phyloP scores from a whole-genome alignment of 345 rosid genomes.

The Corchorus capsularis region DNA sequence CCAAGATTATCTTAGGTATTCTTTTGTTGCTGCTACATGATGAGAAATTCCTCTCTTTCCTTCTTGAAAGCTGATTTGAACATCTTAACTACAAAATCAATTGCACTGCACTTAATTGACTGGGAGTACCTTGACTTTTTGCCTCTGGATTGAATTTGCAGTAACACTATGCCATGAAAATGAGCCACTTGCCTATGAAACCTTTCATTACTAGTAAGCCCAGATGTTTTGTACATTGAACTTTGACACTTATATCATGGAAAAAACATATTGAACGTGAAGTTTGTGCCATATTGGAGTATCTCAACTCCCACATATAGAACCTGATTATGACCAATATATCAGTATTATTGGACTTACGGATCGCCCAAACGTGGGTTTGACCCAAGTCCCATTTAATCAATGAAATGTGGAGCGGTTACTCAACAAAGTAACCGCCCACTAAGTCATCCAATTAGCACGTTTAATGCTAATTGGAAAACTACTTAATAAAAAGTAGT shows the following conservation, averaged over 20 bases:
- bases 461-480: no score
- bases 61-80: slow-evolving; percentile 35
- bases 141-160: slow-evolving; percentile 37
- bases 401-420: no score
- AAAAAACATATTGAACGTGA: slow-evolving; percentile 46
- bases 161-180: slow-evolving; percentile 32
- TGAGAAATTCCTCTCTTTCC: slow-evolving; percentile 41
- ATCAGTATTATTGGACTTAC: neutral
- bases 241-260: slow-evolving; percentile 39
- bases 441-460: no score
- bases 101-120: slow-evolving; percentile 31
- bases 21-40: slow-evolving; percentile 16
- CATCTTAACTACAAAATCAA: slow-evolving; percentile 30
- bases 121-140: slow-evolving; percentile 31
- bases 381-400: no score
- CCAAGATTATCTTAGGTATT: slow-evolving; percentile 38
- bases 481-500: no score
- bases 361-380: no score
- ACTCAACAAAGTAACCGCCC: no score
- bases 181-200: slow-evolving; percentile 29
- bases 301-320: slow-evolving; percentile 29
- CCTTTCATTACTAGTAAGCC: slow-evolving; percentile 30
- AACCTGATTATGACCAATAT: slow-evolving; percentile 28
- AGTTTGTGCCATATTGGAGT: slow-evolving; percentile 58
- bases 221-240: slow-evolving; percentile 35